Base-by-base conservation (phyloP, 345 rosid species). In the Pseudoturritis turrita region DNA sequence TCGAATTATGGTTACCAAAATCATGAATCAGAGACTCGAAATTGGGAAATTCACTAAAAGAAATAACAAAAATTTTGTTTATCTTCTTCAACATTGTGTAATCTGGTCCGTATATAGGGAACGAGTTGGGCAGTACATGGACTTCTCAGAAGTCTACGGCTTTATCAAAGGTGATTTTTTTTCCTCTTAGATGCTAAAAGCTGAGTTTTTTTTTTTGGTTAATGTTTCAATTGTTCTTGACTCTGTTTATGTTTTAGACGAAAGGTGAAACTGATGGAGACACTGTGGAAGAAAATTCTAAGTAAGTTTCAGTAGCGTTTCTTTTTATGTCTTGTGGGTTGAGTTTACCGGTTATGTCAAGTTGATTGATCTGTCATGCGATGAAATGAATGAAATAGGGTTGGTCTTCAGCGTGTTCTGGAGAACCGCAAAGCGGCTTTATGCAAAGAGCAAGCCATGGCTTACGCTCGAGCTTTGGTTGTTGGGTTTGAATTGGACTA, bases 361-460 rank as follows among this genome's bases (percentile, higher is more conserved):
- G 70, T 49, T 70, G 41, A 58, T 61, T 65, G 68, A 26, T 70
- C 25, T 75, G 79, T 69, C n/a, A 45, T 26, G 70, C 7, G 62
- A 68, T 78, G 82, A 69, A 49, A 43, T 68, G 44, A 68, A 67
- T 66, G 70, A 5, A 53, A 69, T 81, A 95, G 99, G 88, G 82
- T 86, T 77, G 93, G 74, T 70, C 96, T 95, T 74, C 99, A 88
- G 35, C 92, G 90, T 62, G 90, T 86, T 60, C 65, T 95, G 71
- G 97, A 88, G 77, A 82, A 85, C 68, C 83, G 99, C 69, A 91
- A 81, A 70, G 86, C 82, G 11, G 93, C 91, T 49, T 88, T 95
- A 54, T 85, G 81, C 81, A 91, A 88, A 78, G 99, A 95, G 82
- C 99, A 95, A 80, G 99, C 96, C 50, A 95, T 95, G 99, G 97